These are phyloP conservation scores for Vitellaria paradoxa DNA, from an alignment of 179 eudicot species.

Conservation along the genomic window DNA sequence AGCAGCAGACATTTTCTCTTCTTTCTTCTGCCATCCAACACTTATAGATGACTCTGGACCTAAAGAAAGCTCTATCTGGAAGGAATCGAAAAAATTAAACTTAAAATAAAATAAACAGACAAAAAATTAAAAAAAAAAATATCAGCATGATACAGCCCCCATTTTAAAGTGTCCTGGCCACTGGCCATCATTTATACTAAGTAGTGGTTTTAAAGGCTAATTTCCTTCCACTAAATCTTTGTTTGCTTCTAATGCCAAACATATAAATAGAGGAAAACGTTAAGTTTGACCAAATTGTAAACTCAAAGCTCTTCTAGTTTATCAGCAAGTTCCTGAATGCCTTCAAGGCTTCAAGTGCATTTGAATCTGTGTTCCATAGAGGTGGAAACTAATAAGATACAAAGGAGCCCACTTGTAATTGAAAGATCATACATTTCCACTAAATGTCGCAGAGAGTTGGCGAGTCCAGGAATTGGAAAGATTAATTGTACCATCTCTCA, in stretches of 20 bases:
- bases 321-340: background rate
- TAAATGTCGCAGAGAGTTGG: constrained; percentile 65
- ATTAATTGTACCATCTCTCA: constrained; percentile 83
- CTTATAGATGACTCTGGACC: constrained; percentile 76
- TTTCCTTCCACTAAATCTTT: background rate
- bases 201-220: background rate
- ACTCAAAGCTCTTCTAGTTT: background rate
- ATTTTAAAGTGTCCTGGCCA: no score
- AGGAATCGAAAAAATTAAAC: background rate
- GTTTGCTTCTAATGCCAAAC: background rate
- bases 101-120: constrained; percentile 17
- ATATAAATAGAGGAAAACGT: background rate
- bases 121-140: background rate
- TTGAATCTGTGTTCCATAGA: background rate
- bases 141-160: no score
- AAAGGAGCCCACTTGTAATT: constrained; percentile 5
- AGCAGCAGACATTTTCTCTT: constrained; percentile 72
- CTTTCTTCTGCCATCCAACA: constrained; percentile 97
- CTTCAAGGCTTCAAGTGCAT: background rate
- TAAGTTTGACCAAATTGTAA: background rate
- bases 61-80: constrained; percentile 80
- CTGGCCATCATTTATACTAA: no score
- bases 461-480: constrained; percentile 94
- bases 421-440: constrained; percentile 61
- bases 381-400: constrained; percentile 8